Base-by-base conservation (phyloP, 2,329 filamentous ascomycete genomes). In the Colletotrichum simmondsii region DNA sequence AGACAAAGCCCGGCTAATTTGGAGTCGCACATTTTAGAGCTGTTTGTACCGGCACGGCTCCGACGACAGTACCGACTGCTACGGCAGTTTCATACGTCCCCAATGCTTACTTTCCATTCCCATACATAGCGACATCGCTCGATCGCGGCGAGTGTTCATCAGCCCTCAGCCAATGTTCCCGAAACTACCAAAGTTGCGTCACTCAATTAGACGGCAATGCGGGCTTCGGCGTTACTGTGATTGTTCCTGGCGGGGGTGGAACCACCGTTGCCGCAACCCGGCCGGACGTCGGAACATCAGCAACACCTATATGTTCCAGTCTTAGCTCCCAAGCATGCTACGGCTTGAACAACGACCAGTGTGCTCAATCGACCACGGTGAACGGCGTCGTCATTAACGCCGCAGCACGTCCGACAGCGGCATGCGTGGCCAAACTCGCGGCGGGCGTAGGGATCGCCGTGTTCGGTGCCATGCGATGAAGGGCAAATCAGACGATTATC, bases 51-150 rank as follows among this genome's bases (percentile, higher is more conserved):
- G 88, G 88, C 61, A 85, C 85, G 35, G 88, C 87, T n/a, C 85
- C 87, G 2, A 78, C 79, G 19, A 80, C 81, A 8, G 82, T 84
- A 2, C 78, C 83, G 11, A 80, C 35, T 75, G 81, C 83, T 14
- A 83, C 84, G 3, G 79, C 81, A 24, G 82, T 83, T 24, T 89
- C 88, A 42, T 90, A 85, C 77, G 88, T 92, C 22, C 80, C 85
- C 54, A 92, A 92, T 78, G 76, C 82, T 30, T 91, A 88, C 80
- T 92, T 91, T 78, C 85, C 87, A 12, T 92, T 91, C 78, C 90
- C 90, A 2, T 88, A 89, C 77, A 85, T 90, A 64, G 81, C 84
- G 59, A 90, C 87, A 1, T 85, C 84, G 14, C 91, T 89, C 74
- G 86, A 91, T 75, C 79, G 81, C 22, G 87, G 81, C 16, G 85